Base-by-base conservation (phyloP, 2,329 filamentous ascomycete genomes). In the Fusarium liriodendri region DNA sequence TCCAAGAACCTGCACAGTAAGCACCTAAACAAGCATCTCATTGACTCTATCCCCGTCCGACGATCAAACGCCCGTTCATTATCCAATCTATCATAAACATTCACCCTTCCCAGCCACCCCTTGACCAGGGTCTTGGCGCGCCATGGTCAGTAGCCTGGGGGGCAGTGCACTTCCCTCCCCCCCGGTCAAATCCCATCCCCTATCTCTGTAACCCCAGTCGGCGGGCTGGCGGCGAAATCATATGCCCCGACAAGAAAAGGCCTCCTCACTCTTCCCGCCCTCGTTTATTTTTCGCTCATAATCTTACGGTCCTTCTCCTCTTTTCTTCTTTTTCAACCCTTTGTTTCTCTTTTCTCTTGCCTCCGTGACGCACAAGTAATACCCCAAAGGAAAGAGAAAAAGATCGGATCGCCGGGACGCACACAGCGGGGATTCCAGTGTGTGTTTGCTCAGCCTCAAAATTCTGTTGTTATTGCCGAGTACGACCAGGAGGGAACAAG, bases 91-190 rank as follows among this genome's bases (percentile, higher is more conserved):
- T 37, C 60, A 62, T 52, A 38, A 60, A 50, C 66, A 52, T n/a
- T 11, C 11, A 37, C 32, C 20, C 16, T 16, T 16, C 22, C 33
- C 47, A 70, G 27, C 7, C 27, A 37, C 29, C 69, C 72, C 72
- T 70, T 75, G 72, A 64, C 72, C 52, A 45, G 63, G 63, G 72
- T 57, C 66, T 75, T 70, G 72, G 72, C 72, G 72, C 72, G 45
- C 70, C 62, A 70, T 6, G 63, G 57, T 42, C 35, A 54, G 25
- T 66, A 54, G 64, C 58, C 32, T 45, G 58, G 66, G 58, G 66
- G 72, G 72, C 70, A 66, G 64, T 62, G 69, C 69, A 38, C 33
- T 16, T 35, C 38, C 25, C 32, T 35, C 38, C 18, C 32, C 54
- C 33, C 54, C 29, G 52, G 54, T 57, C 61, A 45, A n/a, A 16